phyloP scores from a whole-genome alignment of 257 asterid species.

The Fraxinus excelsior region DNA sequence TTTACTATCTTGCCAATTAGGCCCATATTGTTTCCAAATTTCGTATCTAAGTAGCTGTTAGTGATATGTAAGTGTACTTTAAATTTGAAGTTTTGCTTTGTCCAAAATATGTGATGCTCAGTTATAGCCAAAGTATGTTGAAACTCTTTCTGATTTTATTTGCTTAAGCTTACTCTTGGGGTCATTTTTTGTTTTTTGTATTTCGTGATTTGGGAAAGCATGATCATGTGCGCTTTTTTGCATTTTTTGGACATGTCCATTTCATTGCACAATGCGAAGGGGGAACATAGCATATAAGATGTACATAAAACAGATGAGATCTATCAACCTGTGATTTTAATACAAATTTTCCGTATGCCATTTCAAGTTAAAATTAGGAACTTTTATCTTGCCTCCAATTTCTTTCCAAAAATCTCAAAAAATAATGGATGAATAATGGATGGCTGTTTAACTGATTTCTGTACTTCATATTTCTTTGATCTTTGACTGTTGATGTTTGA shows the following conservation, averaged over 20 bases:
- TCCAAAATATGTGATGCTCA: constrained; percentile 11
- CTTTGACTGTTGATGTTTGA: background rate
- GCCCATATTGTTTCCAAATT: constrained; percentile 15
- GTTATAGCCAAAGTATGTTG: constrained; percentile 11
- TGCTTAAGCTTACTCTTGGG: background rate
- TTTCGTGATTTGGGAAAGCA: background rate
- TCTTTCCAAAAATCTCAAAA: background rate
- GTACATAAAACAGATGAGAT: constrained; percentile 2
- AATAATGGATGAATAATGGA: background rate
- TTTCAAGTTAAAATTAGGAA: background rate
- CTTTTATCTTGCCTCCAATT: background rate
- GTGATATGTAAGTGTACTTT: constrained; percentile 12
- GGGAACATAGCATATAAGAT: background rate
- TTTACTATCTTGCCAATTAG: constrained; percentile 4
- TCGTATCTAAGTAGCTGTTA: constrained; percentile 1
- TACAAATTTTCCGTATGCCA: background rate
- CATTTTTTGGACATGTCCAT: background rate
- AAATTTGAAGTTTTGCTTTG: background rate
- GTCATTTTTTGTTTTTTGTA: background rate
- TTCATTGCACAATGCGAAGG: background rate
- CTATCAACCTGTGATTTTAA: constrained; percentile 5
- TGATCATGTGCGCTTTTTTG: background rate
- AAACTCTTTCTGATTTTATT: background rate
- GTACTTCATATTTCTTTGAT: background rate
- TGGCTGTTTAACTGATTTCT: background rate